Evolutionary conservation across 1,284 basidiomycete genomes (phyloP).

Genomic region (Abortiporus biennis): DNA sequence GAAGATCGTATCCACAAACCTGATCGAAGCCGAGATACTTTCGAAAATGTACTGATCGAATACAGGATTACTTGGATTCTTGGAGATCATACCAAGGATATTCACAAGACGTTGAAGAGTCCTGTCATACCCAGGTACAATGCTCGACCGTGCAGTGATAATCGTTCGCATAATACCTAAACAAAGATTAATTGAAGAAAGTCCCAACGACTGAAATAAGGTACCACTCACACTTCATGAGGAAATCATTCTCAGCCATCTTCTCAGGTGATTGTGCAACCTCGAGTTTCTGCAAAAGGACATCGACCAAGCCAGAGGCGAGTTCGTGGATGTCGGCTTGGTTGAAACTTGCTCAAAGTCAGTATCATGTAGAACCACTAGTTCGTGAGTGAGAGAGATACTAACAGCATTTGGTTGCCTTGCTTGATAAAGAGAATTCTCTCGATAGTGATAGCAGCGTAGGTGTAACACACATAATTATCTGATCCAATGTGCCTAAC

Average conservation of each 20-base stretch:
- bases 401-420: constrained; percentile 46
- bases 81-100: constrained; percentile 84
- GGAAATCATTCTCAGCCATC: constrained; percentile 95
- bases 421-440: constrained; percentile 86
- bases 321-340: constrained; percentile 84
- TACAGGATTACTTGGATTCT: constrained; percentile 95
- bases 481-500: constrained; percentile 78
- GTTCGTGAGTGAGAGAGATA: neutral
- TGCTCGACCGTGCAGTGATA: constrained; percentile 77
- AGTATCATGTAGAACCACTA: neutral
- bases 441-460: constrained; percentile 88
- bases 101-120: constrained; percentile 72
- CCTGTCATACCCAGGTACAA: constrained; percentile 65
- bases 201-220: neutral
- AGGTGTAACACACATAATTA: constrained; percentile 86
- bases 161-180: constrained; percentile 91
- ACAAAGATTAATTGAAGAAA: constrained; percentile 3
- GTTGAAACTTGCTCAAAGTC: constrained; percentile 57
- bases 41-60: constrained; percentile 99
- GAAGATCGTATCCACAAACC: constrained; percentile 36
- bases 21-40: constrained; percentile 86
- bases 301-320: constrained; percentile 71
- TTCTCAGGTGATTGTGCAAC: constrained; percentile 84
- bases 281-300: constrained; percentile 80
- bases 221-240: constrained; percentile 84